Evolutionary conservation across 495 filamentous ascomycete genomes (phyloP), one percentile per base, ranked within the genome.

Genomic region (Hypoxylon subgilvum): DNA sequence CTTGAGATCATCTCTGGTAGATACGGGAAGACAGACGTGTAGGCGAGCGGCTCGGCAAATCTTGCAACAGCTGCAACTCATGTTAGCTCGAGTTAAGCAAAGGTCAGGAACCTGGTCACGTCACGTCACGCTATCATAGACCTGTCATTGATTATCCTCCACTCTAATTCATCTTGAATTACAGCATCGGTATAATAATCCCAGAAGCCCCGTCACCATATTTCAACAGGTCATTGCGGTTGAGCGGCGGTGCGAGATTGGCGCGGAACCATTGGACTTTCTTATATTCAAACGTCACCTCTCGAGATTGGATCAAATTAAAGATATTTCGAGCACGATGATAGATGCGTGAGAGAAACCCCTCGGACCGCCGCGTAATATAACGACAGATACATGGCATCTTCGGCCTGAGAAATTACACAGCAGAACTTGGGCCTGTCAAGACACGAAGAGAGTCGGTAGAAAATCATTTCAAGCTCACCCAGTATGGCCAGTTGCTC

Each of bases 11-110:
- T 91, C 75, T 92, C 92, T 18, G 89, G 90, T 30, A 97, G 80
- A 69, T 97, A 97, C 12, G 93, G 93, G 56, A 88, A 89, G 57
- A 96, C 84, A 6, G 88, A 92, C 4, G 92, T 96, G 59, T 91
- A 75, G 18, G 90, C 87, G 31, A 96, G 76, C 41, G 78, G 93
- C 69, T 97, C 93, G 43, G 92, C 90, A 66, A 97, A 92, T 62
- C 93, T 84, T 57, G 83, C 86, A 69, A 87, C 76, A 63, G 86
- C 88, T 90, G 48, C 3, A 21, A 13, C 10, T 36, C 23, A 49
- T 45, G 58, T 75, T 57, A 73, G 71, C 39, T 49, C 18, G 7
- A 34, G 39, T 44, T 52, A 47, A 25, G 13, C 1, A 34, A 53
- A 9, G 38, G 50, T 31, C n/a, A 46, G 21, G 30, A 48, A 61